Percentiles rank a stretch among this genome's conserved stretches.
Conservation (phyloP, 192 early-diverging fungal species). For the Backusella westeae region DNA sequence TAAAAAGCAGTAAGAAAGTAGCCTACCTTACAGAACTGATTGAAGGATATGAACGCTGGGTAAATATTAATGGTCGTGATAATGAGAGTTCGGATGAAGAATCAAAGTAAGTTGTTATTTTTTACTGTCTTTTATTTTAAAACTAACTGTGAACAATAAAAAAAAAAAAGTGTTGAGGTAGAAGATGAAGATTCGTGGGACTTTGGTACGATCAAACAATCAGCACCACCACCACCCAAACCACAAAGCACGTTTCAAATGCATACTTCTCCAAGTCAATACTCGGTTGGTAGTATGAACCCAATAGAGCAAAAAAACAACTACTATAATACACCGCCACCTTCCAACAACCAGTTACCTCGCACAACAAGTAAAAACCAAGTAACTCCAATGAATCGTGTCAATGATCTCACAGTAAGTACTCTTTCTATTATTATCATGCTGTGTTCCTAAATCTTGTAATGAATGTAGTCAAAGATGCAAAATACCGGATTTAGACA, state of each 20-base stretch:
- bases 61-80: constrained; percentile 50
- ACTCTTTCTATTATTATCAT: neutral
- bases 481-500: constrained; percentile 19
- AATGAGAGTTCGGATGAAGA: constrained; percentile 51
- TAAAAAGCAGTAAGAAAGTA: constrained; percentile 78
- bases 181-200: constrained; percentile 52
- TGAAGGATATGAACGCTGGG: constrained; percentile 79
- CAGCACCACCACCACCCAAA: constrained; percentile 21
- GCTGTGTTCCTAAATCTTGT: no score
- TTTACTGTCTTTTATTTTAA: neutral
- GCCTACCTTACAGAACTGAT: constrained; percentile 85
- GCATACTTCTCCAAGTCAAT: constrained; percentile 11
- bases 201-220: constrained; percentile 50
- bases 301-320: neutral
- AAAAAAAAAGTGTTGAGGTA: constrained; percentile 25
- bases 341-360: constrained; percentile 8
- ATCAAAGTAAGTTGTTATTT: constrained; percentile 28
- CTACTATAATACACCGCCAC: neutral
- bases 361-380: constrained; percentile 17
- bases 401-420: constrained; percentile 27
- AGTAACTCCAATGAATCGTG: constrained; percentile 11
- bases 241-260: neutral
- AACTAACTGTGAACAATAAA: neutral
- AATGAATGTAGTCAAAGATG: constrained; percentile 9
- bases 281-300: constrained; percentile 10